Evolutionary conservation across 2,329 filamentous ascomycete genomes (phyloP).

Genomic region (Chrysosporium queenslandicum): DNA sequence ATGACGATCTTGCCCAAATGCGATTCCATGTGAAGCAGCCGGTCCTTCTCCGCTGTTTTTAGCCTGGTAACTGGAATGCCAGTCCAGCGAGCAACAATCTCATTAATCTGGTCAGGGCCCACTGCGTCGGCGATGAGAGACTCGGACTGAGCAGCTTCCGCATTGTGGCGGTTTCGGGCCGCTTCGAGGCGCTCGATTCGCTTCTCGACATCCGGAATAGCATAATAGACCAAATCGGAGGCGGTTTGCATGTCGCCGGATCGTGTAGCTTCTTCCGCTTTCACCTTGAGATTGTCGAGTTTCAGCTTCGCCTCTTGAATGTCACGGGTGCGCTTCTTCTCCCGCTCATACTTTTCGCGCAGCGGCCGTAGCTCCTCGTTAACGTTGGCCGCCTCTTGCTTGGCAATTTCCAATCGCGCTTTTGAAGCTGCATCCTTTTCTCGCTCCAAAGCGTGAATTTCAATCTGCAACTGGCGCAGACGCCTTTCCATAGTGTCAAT

Average conservation of each 20-base stretch:
- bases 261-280: constrained; percentile 86
- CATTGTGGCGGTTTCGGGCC: constrained; percentile 70
- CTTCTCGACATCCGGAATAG: constrained; percentile 80
- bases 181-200: constrained; percentile 72
- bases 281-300: constrained; percentile 80
- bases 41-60: constrained; percentile 93
- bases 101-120: constrained; percentile 95
- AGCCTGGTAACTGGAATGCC: constrained; percentile 92
- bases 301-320: constrained; percentile 94
- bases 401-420: constrained; percentile 67
- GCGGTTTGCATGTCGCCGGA: constrained; percentile 74
- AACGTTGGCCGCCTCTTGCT: constrained; percentile 85
- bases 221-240: constrained; percentile 92
- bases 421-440: constrained; percentile 93
- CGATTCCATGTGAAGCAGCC: constrained; percentile 94
- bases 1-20: constrained; percentile 75
- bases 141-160: constrained; percentile 46
- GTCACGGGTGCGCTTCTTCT: constrained; percentile 80
- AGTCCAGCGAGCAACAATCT: constrained; percentile 96
- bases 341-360: constrained; percentile 88
- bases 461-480: constrained; percentile 84
- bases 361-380: constrained; percentile 86
- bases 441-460: constrained; percentile 87
- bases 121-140: constrained; percentile 84
- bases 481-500: constrained; percentile 90